Base-by-base conservation (phyloP, 2,329 filamentous ascomycete genomes). In the Dactylellina haptotyla region DNA sequence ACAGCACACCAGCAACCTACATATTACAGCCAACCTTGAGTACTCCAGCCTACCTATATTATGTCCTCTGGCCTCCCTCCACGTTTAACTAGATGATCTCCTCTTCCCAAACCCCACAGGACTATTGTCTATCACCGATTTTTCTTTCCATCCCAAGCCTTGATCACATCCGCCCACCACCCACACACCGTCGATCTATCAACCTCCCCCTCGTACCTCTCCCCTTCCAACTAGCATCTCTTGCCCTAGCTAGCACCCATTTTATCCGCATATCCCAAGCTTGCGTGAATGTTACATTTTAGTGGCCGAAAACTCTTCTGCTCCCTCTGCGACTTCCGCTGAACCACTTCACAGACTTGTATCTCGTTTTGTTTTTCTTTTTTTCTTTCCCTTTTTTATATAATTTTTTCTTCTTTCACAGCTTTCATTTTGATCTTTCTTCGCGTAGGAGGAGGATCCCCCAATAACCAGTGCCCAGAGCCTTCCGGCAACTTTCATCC, bases 271-370 rank as follows among this genome's bases (percentile, higher is more conserved):
- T 59, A 32, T 46, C 61, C 46, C 61, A 61, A 65, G 46, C 61
- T 41, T 66, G 62, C 62, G 50, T 66, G 69, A 59, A 73, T 73
- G 69, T 73, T 73, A 73, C 63, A 73, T 73, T 61, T 37, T 56
- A 66, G 34, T 73, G 69, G 69, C 16, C 69, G 69, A 56, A 66
- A 58, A 66, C 61, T 73, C 54, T 73, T 73, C 61, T 73, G 69
- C 23, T 73, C 69, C n/a, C 69, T 73, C 48, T 73, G 69, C 69
- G 69, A 73, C 62, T 66, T 73, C 69, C 69, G 69, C 69, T 65
- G 57, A 63, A 41, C 25, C 25, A 46, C 16, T 23, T 50, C 20
- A 53, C 34, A n/a, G 37, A 23, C 56, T 45, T 39, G 53, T 57
- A 20, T 23, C 34, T 72, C 45, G 39, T 54, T 46, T 65, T 57